Base-by-base conservation (phyloP, 345 rosid species). In the Passiflora organensis region DNA sequence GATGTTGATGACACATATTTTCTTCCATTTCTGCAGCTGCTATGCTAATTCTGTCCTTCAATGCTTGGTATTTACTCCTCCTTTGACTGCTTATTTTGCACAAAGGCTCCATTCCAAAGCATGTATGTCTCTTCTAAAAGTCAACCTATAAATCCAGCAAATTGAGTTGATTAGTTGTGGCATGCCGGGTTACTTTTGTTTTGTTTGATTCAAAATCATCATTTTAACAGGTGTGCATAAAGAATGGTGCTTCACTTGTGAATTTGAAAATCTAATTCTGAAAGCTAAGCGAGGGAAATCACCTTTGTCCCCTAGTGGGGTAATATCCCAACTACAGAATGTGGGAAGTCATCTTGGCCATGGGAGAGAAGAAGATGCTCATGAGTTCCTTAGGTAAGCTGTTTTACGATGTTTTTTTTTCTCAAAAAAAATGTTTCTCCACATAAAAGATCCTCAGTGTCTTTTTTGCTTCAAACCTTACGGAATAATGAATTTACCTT, bases 311-410 rank as follows among this genome's bases (percentile, higher is more conserved):
- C 95, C 97, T 51, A 64, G 46, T 64, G 77, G 78, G 57, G 79
- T 94, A 45, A 58, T 93, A 37, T 84, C 96, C 49, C 88, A 76
- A 51, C 70, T 94, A 43, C 89, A 74, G 56, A 78, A 64, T 63
- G 74, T 79, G 38, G 91, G 90, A 78, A 82, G 83, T 62, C 82
- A 66, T 62, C 90, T 89, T 70, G 85, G 86, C 45, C 77, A 76
- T 62, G 99, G 99, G 34, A 83, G 80, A 59, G 87, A 94, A 71
- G 99, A 94, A 77, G 99, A 94, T 66, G 99, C 99, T 25, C 99
- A 94, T 79, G 97, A 94, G 74, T 94, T 89, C 69, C 76, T 94
- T 56, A 85, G 99, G 99, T 89, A 58, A 65, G 53, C 25, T 39
- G 38, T 51, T 43, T 13, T 18, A 2, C n/a, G 34, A 8, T 28